phyloP scores from a whole-genome alignment of 2,329 filamentous ascomycete genomes.

The Aspergillus sp. region DNA sequence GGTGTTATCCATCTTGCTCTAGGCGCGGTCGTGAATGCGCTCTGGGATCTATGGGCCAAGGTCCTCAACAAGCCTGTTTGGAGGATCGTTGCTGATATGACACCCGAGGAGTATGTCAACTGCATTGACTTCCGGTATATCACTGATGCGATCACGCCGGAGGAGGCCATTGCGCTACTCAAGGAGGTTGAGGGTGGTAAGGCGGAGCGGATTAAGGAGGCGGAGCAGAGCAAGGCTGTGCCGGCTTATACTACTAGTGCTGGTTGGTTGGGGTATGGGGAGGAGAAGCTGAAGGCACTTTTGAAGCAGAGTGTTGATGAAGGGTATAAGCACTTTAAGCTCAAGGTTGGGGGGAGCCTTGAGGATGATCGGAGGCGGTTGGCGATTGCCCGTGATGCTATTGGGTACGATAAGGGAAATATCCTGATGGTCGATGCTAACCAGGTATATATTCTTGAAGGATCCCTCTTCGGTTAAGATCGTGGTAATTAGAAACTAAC shows the following conservation, averaged over 20 bases:
- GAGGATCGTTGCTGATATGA: constrained; percentile 88
- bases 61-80: constrained; percentile 82
- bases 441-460: constrained; percentile 56
- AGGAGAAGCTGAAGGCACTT: constrained; percentile 79
- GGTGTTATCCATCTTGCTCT: constrained; percentile 91
- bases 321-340: constrained; percentile 84
- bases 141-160: constrained; percentile 84
- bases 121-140: constrained; percentile 96
- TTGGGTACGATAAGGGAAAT: constrained; percentile 80
- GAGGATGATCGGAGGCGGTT: constrained; percentile 71
- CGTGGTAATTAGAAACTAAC: not conserved
- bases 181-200: constrained; percentile 67
- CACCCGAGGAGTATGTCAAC: constrained; percentile 77
- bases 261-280: constrained; percentile 86
- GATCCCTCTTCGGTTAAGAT: not conserved
- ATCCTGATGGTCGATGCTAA: constrained; percentile 92
- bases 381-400: constrained; percentile 71
- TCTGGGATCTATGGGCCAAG: constrained; percentile 97
- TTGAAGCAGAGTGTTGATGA: constrained; percentile 71
- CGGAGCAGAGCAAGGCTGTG: constrained; percentile 70
- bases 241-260: constrained; percentile 89
- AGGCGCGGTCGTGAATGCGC: constrained; percentile 82
- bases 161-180: constrained; percentile 74
- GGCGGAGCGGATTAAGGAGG: constrained; percentile 69
- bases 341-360: constrained; percentile 78